A percentile compares a stretch with the other conserved stretches of the same genome.
These are phyloP conservation scores for Bryoglossum gracile DNA, from an alignment of 495 filamentous ascomycete genomes.

Conservation along the genomic window DNA sequence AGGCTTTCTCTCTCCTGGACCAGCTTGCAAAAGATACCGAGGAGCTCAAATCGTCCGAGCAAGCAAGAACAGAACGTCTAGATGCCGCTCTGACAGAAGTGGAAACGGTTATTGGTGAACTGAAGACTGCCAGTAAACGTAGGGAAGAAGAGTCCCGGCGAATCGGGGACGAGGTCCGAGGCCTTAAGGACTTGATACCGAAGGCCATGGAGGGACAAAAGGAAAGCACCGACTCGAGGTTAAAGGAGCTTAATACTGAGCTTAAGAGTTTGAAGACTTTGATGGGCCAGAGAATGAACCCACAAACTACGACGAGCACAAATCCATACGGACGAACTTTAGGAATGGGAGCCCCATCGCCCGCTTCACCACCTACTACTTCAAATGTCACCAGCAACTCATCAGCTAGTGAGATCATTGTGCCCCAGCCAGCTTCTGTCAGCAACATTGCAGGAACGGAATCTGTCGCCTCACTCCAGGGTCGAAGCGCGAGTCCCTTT, in stretches of 20 bases:
- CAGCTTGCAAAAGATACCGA: constrained; percentile 87
- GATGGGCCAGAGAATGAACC: constrained; percentile 70
- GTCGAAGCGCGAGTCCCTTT: constrained; percentile 23
- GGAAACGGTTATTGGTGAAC: constrained; percentile 68
- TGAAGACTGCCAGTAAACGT: constrained; percentile 69
- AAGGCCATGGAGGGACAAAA: constrained; percentile 82
- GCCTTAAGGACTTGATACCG: constrained; percentile 75
- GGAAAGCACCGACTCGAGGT: constrained; percentile 66
- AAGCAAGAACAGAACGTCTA: constrained; percentile 73
- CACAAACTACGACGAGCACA: constrained; percentile 32
- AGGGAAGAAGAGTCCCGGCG: constrained; percentile 80
- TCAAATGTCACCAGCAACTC: constrained; percentile 5
- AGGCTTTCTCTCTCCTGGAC: constrained; percentile 84
- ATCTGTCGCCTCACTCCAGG: constrained; percentile 17
- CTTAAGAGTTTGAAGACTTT: constrained; percentile 88
- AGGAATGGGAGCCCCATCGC: constrained; percentile 4
- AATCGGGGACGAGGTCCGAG: constrained; percentile 78
- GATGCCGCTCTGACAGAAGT: constrained; percentile 78
- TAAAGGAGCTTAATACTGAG: constrained; percentile 81
- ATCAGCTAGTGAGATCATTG: constrained; percentile 6
- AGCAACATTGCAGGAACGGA: constrained; percentile 17
- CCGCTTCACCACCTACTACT: constrained; percentile 2
- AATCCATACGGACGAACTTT: constrained; percentile 10
- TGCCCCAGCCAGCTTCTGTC: constrained; percentile 23
- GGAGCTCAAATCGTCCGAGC: constrained; percentile 75